These are phyloP conservation scores for Ophiostoma novo-ulmi DNA, from an alignment of 2,329 filamentous ascomycete genomes.

Conservation along the genomic window DNA sequence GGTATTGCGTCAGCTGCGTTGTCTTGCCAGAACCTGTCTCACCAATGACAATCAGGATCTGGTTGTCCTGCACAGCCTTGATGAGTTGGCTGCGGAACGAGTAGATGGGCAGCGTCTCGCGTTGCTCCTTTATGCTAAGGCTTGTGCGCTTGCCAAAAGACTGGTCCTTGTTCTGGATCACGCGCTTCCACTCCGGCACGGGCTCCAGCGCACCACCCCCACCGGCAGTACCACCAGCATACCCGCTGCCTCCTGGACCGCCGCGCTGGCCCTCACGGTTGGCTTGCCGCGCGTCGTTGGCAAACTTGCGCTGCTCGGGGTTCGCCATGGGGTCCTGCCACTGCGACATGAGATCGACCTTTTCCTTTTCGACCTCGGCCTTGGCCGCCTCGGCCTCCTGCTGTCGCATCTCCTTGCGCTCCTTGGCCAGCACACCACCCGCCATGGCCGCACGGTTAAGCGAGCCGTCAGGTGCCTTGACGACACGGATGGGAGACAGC, in stretches of 20 bases:
- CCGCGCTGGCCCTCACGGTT: conserved; percentile 30
- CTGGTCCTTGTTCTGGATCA: conserved; percentile 71
- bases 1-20: conserved; percentile 89
- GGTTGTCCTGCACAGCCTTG: conserved; percentile 79
- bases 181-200: conserved; percentile 89
- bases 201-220: conserved; percentile 42
- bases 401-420: conserved; percentile 81
- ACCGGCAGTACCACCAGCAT: conserved; percentile 7
- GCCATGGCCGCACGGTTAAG: conserved; percentile 96
- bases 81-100: conserved; percentile 84
- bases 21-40: conserved; percentile 98
- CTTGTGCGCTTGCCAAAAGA: conserved; percentile 80
- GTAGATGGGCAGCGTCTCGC: conserved; percentile 83
- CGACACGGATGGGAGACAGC: conserved; percentile 88
- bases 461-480: conserved; percentile 97
- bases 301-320: conserved; percentile 80
- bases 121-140: conserved; percentile 91
- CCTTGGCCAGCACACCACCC: conserved; percentile 80
- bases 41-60: conserved; percentile 91
- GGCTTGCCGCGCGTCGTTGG: conserved; percentile 68
- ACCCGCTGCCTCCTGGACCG: conserved; percentile 4
- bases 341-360: conserved; percentile 79
- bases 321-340: conserved; percentile 97
- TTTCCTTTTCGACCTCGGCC: conserved; percentile 70
- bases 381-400: conserved; percentile 79